phyloP scores from a whole-genome alignment of 768 basidiomycete species.

The Leccinum arenicola region DNA sequence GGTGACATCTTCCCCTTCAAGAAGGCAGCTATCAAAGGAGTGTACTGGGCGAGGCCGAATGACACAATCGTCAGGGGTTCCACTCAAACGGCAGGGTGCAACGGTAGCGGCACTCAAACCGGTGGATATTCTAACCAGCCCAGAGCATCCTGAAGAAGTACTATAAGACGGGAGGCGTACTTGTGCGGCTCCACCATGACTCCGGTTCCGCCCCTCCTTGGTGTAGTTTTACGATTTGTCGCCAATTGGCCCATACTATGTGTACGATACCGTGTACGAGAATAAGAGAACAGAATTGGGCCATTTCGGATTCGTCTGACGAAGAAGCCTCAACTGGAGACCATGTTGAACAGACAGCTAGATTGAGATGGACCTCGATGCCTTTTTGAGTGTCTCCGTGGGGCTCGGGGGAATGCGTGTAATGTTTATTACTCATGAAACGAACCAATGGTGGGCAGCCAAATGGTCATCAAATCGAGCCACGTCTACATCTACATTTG shows the following conservation, averaged over 20 bases:
- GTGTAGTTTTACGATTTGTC: slow-evolving; percentile 9
- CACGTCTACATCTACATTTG: neutral
- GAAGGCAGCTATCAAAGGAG: slow-evolving; percentile 9
- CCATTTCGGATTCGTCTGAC: neutral
- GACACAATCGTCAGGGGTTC: too few species aligned
- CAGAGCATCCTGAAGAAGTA: too few species aligned
- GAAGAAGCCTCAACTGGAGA: neutral
- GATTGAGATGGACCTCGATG: neutral
- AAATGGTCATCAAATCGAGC: neutral
- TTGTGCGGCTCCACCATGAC: too few species aligned
- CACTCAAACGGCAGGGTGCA: too few species aligned
- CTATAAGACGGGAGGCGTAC: neutral
- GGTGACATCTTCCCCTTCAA: neutral
- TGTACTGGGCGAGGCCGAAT: slow-evolving; percentile 8
- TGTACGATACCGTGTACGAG: slow-evolving; percentile 7
- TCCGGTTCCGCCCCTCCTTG: neutral
- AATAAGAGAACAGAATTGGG: neutral
- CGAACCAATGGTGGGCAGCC: neutral
- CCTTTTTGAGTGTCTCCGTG: neutral
- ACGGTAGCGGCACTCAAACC: too few species aligned
- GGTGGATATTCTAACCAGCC: too few species aligned
- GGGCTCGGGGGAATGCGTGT: neutral
- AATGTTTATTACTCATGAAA: neutral
- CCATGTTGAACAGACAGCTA: neutral
- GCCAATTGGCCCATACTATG: neutral